Evolutionary conservation across 257 asterid species (phyloP).

Genomic region (Capsicum rhomboideum): DNA sequence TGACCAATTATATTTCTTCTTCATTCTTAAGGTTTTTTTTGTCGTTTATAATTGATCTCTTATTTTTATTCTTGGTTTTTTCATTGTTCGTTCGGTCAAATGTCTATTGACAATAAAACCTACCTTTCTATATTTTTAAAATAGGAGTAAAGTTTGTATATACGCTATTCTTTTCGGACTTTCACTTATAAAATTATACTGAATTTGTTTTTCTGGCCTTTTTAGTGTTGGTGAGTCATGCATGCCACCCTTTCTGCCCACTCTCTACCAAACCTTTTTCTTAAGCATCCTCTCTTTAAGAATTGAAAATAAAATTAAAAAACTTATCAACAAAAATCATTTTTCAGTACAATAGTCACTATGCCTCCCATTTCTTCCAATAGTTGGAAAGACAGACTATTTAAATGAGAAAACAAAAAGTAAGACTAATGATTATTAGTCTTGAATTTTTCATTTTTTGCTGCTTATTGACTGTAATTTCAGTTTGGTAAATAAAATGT

Average conservation of each 20-base stretch:
- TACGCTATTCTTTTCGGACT: too few relatives aligned
- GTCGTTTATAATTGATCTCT: not conserved
- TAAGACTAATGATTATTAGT: not conserved
- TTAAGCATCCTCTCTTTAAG: constrained; percentile 3
- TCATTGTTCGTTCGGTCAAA: too few relatives aligned
- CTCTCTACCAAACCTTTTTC: constrained; percentile 13
- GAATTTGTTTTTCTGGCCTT: too few relatives aligned
- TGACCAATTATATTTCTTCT: not conserved
- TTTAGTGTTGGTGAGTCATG: constrained; percentile 13
- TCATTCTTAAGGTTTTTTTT: not conserved
- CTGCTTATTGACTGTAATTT: too few relatives aligned
- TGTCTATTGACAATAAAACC: too few relatives aligned
- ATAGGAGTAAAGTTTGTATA: too few relatives aligned
- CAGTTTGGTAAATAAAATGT: too few relatives aligned
- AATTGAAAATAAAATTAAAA: not conserved
- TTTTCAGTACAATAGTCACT: not conserved
- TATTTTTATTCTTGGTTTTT: not conserved
- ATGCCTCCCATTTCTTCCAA: not conserved
- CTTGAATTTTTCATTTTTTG: too few relatives aligned
- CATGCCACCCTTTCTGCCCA: constrained; percentile 15
- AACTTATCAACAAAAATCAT: not conserved
- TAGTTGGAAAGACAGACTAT: not conserved
- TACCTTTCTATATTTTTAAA: too few relatives aligned
- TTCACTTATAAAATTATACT: too few relatives aligned
- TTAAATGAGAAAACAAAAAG: not conserved